Evolutionary conservation across 495 filamentous ascomycete species (phyloP), one percentile per base, ranked within the genome.

Genomic region (Bombardia bombarda): DNA sequence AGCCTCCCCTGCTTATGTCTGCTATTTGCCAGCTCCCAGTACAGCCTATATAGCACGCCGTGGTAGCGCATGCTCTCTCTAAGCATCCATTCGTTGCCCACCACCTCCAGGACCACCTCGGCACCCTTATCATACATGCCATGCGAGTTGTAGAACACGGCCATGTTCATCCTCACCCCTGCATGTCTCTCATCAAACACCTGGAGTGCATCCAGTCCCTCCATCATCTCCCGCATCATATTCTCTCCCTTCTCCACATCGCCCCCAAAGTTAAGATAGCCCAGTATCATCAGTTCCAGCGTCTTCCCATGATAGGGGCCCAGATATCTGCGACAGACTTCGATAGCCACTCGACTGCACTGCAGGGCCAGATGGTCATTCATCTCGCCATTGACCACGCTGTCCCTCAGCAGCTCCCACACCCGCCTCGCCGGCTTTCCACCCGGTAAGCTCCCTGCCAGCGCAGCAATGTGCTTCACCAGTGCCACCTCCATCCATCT

Each of bases 101-200:
- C 12, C 18, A 37, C 19, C 28, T 32, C 46, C 32, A 24, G 33
- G 9, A 32, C 28, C 24, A 43, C 32, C 10, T 14, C 6, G 10
- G 8, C 40, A 0, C 21, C 33, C n/a, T 39, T 32, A 1, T 39
- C 32, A 17, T 32, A 31, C 40, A 32, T 23, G n/a, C 17, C 34
- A 14, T 43, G 32, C 18, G 19, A 4, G 34, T 39, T 32, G 33
- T 49, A 49, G 25, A 49, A 49, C 13, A n/a, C 18, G 1, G 40
- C 32, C 4, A 38, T 17, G 26, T 43, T 43, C 46, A 49, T 49
- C 7, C 40, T n/a, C 25, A 49, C 25, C 3, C 46, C 46, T 2
- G 46, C 46, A 20, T 43, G 46, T 0, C 46, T 23, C 40, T 49
- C 40, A 23, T 49, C 46, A 21, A 49, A 49, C 2, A 10, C 37